phyloP scores from a whole-genome alignment of 306 rosid species.

The Ammopiptanthus mongolicus region DNA sequence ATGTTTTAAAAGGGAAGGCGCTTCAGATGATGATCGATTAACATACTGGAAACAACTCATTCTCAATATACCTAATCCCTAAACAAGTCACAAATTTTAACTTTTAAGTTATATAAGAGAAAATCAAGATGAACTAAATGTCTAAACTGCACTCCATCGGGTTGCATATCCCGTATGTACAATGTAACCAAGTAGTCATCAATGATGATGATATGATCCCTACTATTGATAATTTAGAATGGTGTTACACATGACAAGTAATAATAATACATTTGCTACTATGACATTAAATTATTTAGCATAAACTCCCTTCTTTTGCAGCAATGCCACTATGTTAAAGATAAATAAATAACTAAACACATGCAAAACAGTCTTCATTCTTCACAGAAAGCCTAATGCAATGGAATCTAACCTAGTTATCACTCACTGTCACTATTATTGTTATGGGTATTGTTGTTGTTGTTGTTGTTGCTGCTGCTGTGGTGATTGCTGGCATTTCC shows the following conservation, averaged over 20 bases:
- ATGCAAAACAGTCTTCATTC: slow-evolving; percentile 1
- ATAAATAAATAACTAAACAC: slow-evolving; percentile 25
- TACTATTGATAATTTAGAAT: slow-evolving; percentile 18
- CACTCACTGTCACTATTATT: slow-evolving; percentile 75
- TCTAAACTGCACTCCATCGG: background rate
- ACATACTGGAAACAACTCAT: background rate
- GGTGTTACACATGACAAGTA: slow-evolving; percentile 22
- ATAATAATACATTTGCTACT: slow-evolving; percentile 32
- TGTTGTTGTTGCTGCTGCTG: slow-evolving; percentile 34
- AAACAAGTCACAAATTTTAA: background rate
- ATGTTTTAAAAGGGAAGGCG: background rate
- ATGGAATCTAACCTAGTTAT: slow-evolving; percentile 42
- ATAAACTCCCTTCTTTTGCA: slow-evolving; percentile 5
- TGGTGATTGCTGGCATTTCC: slow-evolving; percentile 55
- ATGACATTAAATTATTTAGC: background rate
- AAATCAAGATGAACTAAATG: background rate
- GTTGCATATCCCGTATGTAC: slow-evolving; percentile 20
- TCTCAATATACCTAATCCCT: background rate
- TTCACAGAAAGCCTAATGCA: slow-evolving; percentile 31
- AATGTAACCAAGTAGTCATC: background rate
- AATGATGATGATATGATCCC: slow-evolving; percentile 15
- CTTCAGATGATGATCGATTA: background rate
- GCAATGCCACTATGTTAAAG: slow-evolving; percentile 33
- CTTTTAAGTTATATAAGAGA: too few species aligned
- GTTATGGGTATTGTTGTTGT: slow-evolving; percentile 19